phyloP scores from a whole-genome alignment of 257 asterid genomes.

The Solanum arcanum region DNA sequence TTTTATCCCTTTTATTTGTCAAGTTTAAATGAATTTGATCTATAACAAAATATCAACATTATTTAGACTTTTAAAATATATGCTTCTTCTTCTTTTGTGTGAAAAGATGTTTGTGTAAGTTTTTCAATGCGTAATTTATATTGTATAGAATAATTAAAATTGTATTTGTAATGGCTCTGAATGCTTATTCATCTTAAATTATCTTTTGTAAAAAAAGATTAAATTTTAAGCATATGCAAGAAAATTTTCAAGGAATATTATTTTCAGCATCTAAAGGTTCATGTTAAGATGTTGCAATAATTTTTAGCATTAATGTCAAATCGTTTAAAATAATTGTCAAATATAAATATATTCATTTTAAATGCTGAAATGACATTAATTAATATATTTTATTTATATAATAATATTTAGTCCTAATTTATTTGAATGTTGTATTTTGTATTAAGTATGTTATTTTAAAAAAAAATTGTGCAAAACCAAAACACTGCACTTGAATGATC shows the following conservation, averaged over 20 bases:
- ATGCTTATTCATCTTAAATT: background rate
- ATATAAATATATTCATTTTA: background rate
- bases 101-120: background rate
- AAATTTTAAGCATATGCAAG: background rate
- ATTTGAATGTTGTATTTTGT: background rate
- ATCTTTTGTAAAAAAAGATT: background rate
- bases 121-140: background rate
- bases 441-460: background rate
- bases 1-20: fast-evolving
- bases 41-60: fast-evolving
- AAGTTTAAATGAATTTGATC: fast-evolving
- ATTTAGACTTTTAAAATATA: background rate
- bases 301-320: background rate
- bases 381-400: background rate
- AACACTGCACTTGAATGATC: background rate
- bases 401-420: background rate
- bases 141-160: background rate
- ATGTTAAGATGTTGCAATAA: background rate
- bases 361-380: background rate
- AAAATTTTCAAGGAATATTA: background rate
- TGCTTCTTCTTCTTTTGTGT: background rate
- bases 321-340: background rate
- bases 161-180: background rate
- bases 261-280: background rate
- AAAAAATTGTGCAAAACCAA: background rate